Evolutionary conservation across 768 basidiomycete species (phyloP), one percentile per base, ranked within the genome.

Genomic region (Mrakia frigida): DNA sequence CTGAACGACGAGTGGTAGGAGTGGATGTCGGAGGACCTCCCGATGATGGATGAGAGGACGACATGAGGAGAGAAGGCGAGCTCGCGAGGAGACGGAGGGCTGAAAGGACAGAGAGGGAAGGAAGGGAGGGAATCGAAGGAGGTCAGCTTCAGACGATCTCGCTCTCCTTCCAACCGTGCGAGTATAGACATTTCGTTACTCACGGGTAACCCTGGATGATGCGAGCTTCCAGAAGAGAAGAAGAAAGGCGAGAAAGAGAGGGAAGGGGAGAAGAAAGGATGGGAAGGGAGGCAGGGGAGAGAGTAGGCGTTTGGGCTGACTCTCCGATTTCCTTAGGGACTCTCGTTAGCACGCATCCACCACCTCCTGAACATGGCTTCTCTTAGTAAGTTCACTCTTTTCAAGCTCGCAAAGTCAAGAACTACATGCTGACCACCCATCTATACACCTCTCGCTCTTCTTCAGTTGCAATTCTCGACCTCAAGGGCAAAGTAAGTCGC

Each of bases 401-500:
- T 33, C 0, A 23, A 65, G 28, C 63, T 35, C 31, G 16, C 63
- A 31, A 39, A 0, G 0, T 39, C 31, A 31, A 16, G 16, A 11
- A 39, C 6, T 67, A n/a, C 65, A 25, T 35, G n/a, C 35, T 68
- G 25, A n/a, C 11, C 5, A 7, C 6, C 35, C 37, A 18, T 68
- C 46, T 21, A 21, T 21, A 4, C 46, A 2, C 2, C 46, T 50
- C 46, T 50, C 46, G 21, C 25, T 14, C 33, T 13, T 14, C 35
- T 68, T 0, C 65, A 68, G 65, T 98, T 78, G 94, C 95, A 52
- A 95, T 98, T 80, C 91, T 98, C 81, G 96, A 98, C 84, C 89
- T 98, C 84, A 99, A 98, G 86, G 96, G 96, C 82, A 99, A 99
- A 74, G 83, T 83, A 31, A 78, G 82, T 53, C n/a, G 18, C 71